Evolutionary conservation across 768 basidiomycete genomes (phyloP), one percentile per base, ranked within the genome.

Genomic region (Tubosaeta sp.): DNA sequence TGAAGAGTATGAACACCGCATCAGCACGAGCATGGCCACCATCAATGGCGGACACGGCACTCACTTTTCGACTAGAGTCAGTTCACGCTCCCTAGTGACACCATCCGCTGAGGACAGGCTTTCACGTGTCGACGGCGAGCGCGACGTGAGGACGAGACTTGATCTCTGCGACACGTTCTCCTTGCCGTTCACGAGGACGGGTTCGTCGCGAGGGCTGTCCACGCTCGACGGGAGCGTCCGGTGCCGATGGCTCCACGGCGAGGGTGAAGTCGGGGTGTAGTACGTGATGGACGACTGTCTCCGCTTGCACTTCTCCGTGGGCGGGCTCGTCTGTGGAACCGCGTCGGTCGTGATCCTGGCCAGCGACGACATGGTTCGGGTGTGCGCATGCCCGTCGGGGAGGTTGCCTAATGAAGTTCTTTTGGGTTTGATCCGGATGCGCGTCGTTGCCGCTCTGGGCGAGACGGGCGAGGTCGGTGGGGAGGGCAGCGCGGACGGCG

Each of bases 41-140:
- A 45, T 22, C 10, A 39, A 39, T 21, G 14, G 3, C 19, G 10
- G 12, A 19, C 29, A 19, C 8, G 29, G 16, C 4, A 76, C 82
- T 52, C 62, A 90, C 87, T 82, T 86, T 69, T 90, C 89, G 44
- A 80, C 78, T 48, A 90, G 65, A 0, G 88, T 91, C 48, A 79
- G 59, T n/a, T 71, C 70, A 19, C 62, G 61, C 29, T 66, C 62
- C 41, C 43, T 61, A 8, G 21, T 6, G 0, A 44, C 8, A 2
- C 27, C 55, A 24, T 62, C 62, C 27, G 7, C 6, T 5, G 54
- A 61, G 34, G 47, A 48, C n/a, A 55, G 10, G 49, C 65, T 58
- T 32, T 67, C 58, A 8, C 52, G 55, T 7, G 55, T 43, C 13
- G 61, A 57, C 12, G 51, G 25, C 1, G 63, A 48, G 36, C 46